phyloP scores from a whole-genome alignment of 306 rosid species.

The Cicer arietinum region DNA sequence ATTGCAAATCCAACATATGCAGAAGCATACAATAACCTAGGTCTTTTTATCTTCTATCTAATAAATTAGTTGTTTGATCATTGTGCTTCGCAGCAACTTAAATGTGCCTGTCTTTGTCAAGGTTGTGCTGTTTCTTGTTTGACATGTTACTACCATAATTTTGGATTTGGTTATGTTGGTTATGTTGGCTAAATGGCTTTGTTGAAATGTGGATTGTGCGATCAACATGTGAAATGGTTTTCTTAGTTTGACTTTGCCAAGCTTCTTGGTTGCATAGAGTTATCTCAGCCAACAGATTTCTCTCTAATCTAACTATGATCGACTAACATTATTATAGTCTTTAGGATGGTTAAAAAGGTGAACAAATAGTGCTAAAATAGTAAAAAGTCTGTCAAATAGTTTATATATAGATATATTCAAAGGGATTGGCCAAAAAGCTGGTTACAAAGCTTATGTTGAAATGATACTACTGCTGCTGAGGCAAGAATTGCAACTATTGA shows the following conservation, averaged over 20 bases:
- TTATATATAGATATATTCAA: not conserved
- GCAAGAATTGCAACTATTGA: not conserved
- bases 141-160: constrained; percentile 11
- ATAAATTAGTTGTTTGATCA: constrained; percentile 33
- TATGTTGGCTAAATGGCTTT: not conserved
- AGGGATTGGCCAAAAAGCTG: not conserved
- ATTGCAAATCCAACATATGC: constrained; percentile 96
- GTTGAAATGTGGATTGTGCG: constrained; percentile 3
- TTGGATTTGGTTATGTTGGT: constrained; percentile 12
- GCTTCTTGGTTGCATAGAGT: constrained; percentile 26
- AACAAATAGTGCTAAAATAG: not conserved
- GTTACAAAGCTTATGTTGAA: not conserved
- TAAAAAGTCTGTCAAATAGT: not conserved
- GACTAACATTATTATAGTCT: not conserved
- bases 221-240: not conserved
- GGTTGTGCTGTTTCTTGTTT: constrained; percentile 2
- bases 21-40: constrained; percentile 97
- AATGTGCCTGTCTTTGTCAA: constrained; percentile 4
- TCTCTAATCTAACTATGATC: constrained; percentile 24
- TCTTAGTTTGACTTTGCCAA: constrained; percentile 9
- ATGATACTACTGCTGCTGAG: not conserved
- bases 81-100: constrained; percentile 20
- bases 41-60: constrained; percentile 47
- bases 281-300: constrained; percentile 27
- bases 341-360: not conserved